Percentiles rank a stretch among this genome's conserved stretches.
Conservation (phyloP, 2,329 filamentous ascomycete species). For the Orbilia oligospora region DNA sequence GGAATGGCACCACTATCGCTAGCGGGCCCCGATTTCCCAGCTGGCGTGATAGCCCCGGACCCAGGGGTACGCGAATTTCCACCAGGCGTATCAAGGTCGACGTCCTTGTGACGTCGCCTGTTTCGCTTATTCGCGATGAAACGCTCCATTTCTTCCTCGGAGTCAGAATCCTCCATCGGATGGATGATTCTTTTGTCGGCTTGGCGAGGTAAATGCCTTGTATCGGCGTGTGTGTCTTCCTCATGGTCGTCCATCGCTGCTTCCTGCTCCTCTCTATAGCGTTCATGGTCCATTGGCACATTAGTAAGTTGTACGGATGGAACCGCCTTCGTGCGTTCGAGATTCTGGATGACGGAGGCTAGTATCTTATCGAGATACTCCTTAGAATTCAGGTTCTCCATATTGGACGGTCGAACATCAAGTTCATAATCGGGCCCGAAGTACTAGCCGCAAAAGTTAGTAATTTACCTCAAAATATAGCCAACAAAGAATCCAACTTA, state of each 20-base stretch:
- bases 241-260: conserved; percentile 77
- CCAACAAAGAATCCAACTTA: conserved; percentile 64
- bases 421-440: conserved; percentile 80
- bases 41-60: conserved; percentile 46
- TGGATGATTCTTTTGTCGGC: conserved; percentile 75
- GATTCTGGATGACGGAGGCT: conserved; percentile 76
- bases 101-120: conserved; percentile 60
- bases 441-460: conserved; percentile 70
- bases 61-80: conserved; percentile 58
- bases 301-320: conserved; percentile 77
- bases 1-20: conserved; percentile 43
- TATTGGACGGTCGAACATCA: conserved; percentile 78
- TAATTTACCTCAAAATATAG: conserved; percentile 30
- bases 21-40: conserved; percentile 37
- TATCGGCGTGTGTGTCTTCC: conserved; percentile 74
- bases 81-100: conserved; percentile 60
- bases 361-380: conserved; percentile 80
- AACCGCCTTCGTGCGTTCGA: conserved; percentile 75
- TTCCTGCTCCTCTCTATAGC: conserved; percentile 73
- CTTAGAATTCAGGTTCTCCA: conserved; percentile 79
- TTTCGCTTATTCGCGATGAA: conserved; percentile 60
- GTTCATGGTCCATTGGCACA: conserved; percentile 74
- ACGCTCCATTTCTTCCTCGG: conserved; percentile 70
- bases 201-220: conserved; percentile 73
- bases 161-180: conserved; percentile 74